Base-by-base conservation (phyloP, 345 rosid genomes). In the Noccaea bulbosa region DNA sequence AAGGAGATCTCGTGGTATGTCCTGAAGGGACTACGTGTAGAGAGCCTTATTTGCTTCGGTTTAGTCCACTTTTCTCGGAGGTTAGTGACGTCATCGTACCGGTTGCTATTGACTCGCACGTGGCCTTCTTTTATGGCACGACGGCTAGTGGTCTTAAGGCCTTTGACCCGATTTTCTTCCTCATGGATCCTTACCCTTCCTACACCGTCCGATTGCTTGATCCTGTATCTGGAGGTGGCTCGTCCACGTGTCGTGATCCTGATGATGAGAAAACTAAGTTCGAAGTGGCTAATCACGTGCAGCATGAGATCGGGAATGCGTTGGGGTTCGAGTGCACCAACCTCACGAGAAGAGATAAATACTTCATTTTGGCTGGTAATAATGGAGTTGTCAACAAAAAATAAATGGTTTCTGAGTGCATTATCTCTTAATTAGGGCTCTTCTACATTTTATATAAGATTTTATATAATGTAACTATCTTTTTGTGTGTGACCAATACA, bases 11-110 rank as follows among this genome's bases (percentile, higher is more conserved):
- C 2, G 84, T 78, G 47, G 80, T 85, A 59, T 85, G 87, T 53
- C 90, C 88, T 0, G 88, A 87, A 77, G 90, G 88, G 12, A 84
- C 93, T 43, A 85, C 90, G 7, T 84, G 90, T 53, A 72, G 90
- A 67, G 88, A 88, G 57, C 88, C 88, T 1, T 85, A 78, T 46
- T 77, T 88, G 62, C 77, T 85, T 6, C 77, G 90, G 68, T 84
- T 85, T 53, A 85, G 90, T 64, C 86, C 93, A 27, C 62, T 81
- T 11, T 88, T 88, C 22, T 75, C 93, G 0, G 91, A 88, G 72
- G 45, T 81, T n/a, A 80, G 78, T 22, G 80, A 77, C 15, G 64
- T 79, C 20, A 84, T 84, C 14, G 80, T 85, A 46, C 87, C 87
- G 1, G 79, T 79, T 35, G 89, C 89, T 57, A 60, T 87, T 2